Percentiles rank a stretch among this genome's conserved stretches.
Conservation (phyloP, 2,329 filamentous ascomycete genomes). For the Cordyceps farinosa region DNA sequence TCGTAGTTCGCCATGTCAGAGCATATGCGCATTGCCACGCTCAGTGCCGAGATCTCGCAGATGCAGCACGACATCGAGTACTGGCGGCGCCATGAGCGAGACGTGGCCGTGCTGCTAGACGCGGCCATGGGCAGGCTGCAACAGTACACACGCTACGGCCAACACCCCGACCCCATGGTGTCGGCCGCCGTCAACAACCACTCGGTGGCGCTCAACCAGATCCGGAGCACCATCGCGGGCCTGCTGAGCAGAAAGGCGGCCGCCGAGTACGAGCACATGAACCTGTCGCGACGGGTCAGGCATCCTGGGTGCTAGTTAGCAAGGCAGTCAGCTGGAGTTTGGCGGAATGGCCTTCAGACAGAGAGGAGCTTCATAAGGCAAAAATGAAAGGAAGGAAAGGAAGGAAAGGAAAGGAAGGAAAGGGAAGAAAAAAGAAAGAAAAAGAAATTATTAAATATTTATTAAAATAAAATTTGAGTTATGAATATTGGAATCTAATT, state of each 20-base stretch:
- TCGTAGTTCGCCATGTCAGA: background rate
- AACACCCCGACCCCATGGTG: background rate
- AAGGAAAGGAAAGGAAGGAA: no score
- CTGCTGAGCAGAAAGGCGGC: background rate
- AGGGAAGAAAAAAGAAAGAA: no score
- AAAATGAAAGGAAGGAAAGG: no score
- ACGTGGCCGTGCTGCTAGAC: background rate
- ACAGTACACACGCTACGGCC: background rate
- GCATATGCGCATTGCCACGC: background rate
- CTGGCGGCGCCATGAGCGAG: background rate
- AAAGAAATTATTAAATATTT: no score
- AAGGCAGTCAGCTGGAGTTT: background rate
- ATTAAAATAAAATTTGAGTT: no score
- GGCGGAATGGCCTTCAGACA: no score
- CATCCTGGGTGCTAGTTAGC: background rate
- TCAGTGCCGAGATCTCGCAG: background rate
- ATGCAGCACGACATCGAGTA: background rate
- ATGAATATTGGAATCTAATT: no score
- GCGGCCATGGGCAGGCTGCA: background rate
- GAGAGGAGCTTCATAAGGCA: no score
- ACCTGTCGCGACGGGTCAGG: background rate
- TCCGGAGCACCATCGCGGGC: background rate
- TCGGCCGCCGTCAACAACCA: slow-evolving; percentile 2
- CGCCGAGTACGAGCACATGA: background rate
- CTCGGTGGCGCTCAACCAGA: slow-evolving; percentile 1